Conservation (phyloP, 352 stramenopile genomes). For the Phytophthora cajani region DNA sequence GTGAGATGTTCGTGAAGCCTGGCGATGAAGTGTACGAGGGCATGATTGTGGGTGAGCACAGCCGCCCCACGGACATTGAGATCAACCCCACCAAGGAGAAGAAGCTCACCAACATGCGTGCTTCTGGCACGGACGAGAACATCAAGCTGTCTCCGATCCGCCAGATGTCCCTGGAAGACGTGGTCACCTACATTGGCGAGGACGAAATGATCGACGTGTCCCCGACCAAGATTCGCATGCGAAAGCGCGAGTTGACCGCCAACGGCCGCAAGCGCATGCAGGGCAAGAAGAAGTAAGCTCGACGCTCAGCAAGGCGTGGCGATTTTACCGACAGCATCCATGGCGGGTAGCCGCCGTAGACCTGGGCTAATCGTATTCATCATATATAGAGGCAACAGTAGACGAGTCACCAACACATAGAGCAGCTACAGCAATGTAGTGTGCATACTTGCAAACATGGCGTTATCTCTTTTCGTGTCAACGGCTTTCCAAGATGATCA, state of each 20-base stretch:
- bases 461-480: background rate
- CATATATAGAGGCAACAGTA: constrained; percentile 39
- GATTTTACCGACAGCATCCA: constrained; percentile 17
- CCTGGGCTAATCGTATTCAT: constrained; percentile 38
- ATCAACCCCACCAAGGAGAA: constrained; percentile 99
- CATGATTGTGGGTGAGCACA: constrained; percentile 98
- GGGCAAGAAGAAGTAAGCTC: constrained; percentile 65
- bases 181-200: constrained; percentile 97
- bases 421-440: constrained; percentile 6
- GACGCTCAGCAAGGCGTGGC: constrained; percentile 13
- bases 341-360: background rate
- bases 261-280: constrained; percentile 64
- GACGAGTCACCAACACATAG: constrained; percentile 30
- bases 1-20: constrained; percentile 96
- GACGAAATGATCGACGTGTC: constrained; percentile 99
- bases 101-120: constrained; percentile 97
- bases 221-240: constrained; percentile 93
- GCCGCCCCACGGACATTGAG: constrained; percentile 95
- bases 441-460: constrained; percentile 25
- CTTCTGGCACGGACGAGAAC: constrained; percentile 95
- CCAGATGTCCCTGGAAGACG: constrained; percentile 96
- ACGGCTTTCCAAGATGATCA: background rate
- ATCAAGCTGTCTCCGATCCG: constrained; percentile 93
- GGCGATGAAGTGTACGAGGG: constrained; percentile 96
- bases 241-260: constrained; percentile 73